Base-by-base conservation (phyloP, 495 filamentous ascomycete genomes). In the Xylona heveae region DNA sequence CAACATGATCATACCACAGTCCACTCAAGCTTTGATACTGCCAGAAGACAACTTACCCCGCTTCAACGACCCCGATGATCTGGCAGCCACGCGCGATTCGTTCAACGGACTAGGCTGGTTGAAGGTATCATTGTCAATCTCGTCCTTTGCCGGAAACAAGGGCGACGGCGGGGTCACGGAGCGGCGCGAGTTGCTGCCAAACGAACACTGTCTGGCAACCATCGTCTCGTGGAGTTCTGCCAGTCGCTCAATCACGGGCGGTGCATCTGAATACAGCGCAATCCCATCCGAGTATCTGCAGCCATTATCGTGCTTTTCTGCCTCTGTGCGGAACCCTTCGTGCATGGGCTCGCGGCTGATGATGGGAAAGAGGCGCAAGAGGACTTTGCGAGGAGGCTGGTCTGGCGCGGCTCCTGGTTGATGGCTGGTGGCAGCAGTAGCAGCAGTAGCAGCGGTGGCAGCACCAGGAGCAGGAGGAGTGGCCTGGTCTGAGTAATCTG, bases 321-420 rank as follows among this genome's bases (percentile, higher is more conserved):
- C 45, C 10, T 52, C 55, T 20, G 48, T 48, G 0, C 50, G 50
- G 40, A 62, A 58, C 38, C 58, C 53, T 33, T 69, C 66, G 24
- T 71, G 68, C 1, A 59, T 56, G 3, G 62, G 56, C 42, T 72
- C 66, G 5, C 68, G 54, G 3, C 51, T 43, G 23, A 73, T 64
- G 6, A 60, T 53, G 4, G 68, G 68, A 44, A 71, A 64, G 0
- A 66, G 54, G 12, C 63, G 51, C 0, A 73, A 48, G 8, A 71
- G 48, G 5, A 64, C 48, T 35, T 55, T 33, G 24, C 34, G 41
- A 10, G 35, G 5, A n/a, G 25, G 40, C 2, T 29, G 38, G 16
- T 50, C 45, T 20, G 46, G 43, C 4, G 43, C 23, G 5, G 38
- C 34, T 2, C 42, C 51, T 9, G 28, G 34, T 21, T 47, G 38